phyloP scores from a whole-genome alignment of 176 grass and related monocot species.

The Lolium multiflorum region DNA sequence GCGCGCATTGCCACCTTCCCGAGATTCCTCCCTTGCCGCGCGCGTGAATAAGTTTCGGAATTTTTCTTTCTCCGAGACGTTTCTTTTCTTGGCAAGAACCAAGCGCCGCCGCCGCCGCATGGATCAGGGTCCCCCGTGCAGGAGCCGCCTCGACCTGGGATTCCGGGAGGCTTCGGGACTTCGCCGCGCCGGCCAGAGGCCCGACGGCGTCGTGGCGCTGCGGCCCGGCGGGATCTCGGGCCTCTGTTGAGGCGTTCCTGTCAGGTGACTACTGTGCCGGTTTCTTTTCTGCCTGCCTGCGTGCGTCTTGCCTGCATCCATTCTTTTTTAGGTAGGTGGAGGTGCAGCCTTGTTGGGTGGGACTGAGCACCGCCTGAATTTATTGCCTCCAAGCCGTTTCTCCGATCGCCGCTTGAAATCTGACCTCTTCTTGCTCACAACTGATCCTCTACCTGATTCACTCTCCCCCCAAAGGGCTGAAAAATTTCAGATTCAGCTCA shows the following conservation, averaged over 20 bases:
- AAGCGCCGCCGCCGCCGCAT: slow-evolving; percentile 13
- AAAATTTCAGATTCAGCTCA: slow-evolving; percentile 12
- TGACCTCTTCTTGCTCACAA: slow-evolving; percentile 12
- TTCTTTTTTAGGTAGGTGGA: slow-evolving; percentile 42
- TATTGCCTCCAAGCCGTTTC: slow-evolving; percentile 41
- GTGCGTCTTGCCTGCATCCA: neutral
- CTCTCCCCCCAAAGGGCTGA: neutral
- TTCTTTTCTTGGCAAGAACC: slow-evolving; percentile 27
- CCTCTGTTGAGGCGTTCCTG: slow-evolving; percentile 32
- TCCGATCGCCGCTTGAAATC: slow-evolving; percentile 24
- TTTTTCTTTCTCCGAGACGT: neutral
- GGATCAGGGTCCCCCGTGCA: slow-evolving; percentile 40
- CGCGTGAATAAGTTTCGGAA: neutral
- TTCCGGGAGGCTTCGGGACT: slow-evolving; percentile 30
- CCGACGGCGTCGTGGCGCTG: neutral
- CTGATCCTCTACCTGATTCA: neutral
- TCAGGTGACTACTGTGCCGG: slow-evolving; percentile 31
- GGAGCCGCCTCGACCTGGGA: slow-evolving; percentile 25
- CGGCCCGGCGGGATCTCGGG: slow-evolving; percentile 46
- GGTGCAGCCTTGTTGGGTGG: slow-evolving; percentile 45
- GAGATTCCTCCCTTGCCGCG: neutral
- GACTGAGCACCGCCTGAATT: slow-evolving; percentile 27
- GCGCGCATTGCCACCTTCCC: slow-evolving; percentile 33
- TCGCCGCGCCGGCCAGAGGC: slow-evolving; percentile 18
- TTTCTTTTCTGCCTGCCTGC: neutral